phyloP scores from a whole-genome alignment of 2,329 filamentous ascomycete species.

The Tolypocladium sp. region DNA sequence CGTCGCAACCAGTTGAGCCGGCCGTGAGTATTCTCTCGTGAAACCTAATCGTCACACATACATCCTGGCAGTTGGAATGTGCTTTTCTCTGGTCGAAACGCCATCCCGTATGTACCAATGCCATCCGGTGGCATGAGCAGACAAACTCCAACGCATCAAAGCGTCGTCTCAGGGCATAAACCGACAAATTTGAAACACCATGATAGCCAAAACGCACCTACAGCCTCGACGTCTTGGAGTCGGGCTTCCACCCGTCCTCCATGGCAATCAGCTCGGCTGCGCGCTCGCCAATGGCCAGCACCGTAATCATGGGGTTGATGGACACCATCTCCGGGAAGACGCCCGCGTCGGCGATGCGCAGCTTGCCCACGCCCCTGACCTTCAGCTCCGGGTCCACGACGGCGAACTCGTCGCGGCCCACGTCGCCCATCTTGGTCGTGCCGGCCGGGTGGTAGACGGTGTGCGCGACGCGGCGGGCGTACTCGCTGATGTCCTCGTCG shows the following conservation, averaged over 20 bases:
- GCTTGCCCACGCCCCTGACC: constrained; percentile 60
- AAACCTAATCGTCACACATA: background rate
- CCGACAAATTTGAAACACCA: background rate
- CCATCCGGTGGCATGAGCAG: background rate
- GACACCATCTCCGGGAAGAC: constrained; percentile 82
- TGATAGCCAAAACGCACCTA: constrained; percentile 8
- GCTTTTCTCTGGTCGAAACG: background rate
- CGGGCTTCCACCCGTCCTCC: constrained; percentile 45
- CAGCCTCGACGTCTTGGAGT: constrained; percentile 19
- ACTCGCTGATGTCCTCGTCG: constrained; percentile 74
- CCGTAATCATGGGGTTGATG: constrained; percentile 87
- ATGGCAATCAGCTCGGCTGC: constrained; percentile 72
- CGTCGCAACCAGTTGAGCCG: background rate
- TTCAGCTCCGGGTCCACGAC: constrained; percentile 72
- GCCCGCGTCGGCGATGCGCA: constrained; percentile 78
- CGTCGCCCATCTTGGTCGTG: constrained; percentile 83
- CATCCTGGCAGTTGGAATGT: background rate
- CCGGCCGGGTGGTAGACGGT: constrained; percentile 87
- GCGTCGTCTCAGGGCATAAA: background rate
- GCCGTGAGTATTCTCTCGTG: background rate
- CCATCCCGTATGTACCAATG: background rate
- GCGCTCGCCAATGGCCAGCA: constrained; percentile 73
- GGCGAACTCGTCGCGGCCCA: constrained; percentile 56
- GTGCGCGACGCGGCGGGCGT: constrained; percentile 72
- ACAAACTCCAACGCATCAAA: background rate